Evolutionary conservation across 768 basidiomycete species (phyloP), one percentile per base, ranked within the genome.

Genomic region (Boletus fagicola): DNA sequence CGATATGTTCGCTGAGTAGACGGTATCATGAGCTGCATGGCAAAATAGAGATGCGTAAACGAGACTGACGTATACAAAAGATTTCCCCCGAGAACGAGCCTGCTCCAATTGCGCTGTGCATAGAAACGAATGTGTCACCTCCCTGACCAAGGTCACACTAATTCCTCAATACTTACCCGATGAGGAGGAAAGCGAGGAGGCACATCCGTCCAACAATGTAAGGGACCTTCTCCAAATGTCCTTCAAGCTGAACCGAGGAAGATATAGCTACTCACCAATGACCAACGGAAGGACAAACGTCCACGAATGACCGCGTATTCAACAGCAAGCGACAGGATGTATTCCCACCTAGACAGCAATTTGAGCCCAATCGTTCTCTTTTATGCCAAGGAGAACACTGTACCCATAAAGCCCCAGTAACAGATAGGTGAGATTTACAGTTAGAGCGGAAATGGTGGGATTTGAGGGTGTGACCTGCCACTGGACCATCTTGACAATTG

Each of bases 361-460:
- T 33, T 56, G 5, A 55, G 54, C 36, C 5, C 2, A 22, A 5
- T 38, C 3, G 13, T 44, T 12, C 42, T 4, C 18, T 22, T 39
- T 18, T 18, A 24, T 31, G 24, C 18, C 24, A 16, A 42, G 24
- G 16, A 22, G 8, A 43, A 11, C 3, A 28, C 28, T n/a, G 22
- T 54, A 70, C 68, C 62, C 69, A 38, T 58, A 70, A 10, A 65
- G 0, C 1, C 68, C 68, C 7, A 66, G 48, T 1, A 58, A 11
- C 2, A 71, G 18, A 26, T 49, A 62, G 24, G n/a, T 7, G 18
- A 58, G 13, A 30, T 69, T 12, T 9, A 2, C 31, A 4, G 31
- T 24, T 8, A 56, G 8, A 0, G 0, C 2, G 1, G 4, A 26
- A 18, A 61, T 16, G 13, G 22, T 10, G 15, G 52, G 15, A 3